Evolutionary conservation across 192 early-diverging fungal genomes (phyloP).

Genomic region (Coemansia sp.): DNA sequence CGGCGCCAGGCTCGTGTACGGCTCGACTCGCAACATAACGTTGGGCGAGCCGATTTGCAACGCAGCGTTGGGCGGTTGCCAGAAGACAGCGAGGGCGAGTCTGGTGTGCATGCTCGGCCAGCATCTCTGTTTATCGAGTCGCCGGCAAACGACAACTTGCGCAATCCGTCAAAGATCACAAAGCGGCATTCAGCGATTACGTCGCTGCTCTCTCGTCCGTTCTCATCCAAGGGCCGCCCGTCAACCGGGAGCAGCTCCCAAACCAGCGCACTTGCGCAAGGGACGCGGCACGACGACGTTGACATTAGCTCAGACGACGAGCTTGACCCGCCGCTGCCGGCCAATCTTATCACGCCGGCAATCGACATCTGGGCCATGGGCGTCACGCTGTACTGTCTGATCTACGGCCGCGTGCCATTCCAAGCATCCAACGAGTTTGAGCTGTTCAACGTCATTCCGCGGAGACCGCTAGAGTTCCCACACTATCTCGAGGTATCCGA

Average conservation of each 20-base stretch:
- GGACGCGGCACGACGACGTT: slow-evolving; percentile 11
- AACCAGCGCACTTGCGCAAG: slow-evolving; percentile 5
- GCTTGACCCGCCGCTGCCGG: slow-evolving; percentile 31
- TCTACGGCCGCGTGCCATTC: slow-evolving; percentile 92
- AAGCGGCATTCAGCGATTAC: slow-evolving; percentile 51
- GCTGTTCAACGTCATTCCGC: slow-evolving; percentile 88
- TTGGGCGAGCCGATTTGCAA: neutral
- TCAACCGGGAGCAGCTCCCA: slow-evolving; percentile 20
- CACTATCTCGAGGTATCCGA: slow-evolving; percentile 27
- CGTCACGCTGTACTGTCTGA: slow-evolving; percentile 91
- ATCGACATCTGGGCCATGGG: slow-evolving; percentile 99
- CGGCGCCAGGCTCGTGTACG: slow-evolving; percentile 1
- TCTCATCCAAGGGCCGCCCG: slow-evolving; percentile 35
- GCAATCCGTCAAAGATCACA: slow-evolving; percentile 15
- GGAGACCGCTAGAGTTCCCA: slow-evolving; percentile 62
- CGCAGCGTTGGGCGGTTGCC: neutral
- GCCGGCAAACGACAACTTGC: neutral
- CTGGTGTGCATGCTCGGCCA: slow-evolving; percentile 14
- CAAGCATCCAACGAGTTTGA: slow-evolving; percentile 94
- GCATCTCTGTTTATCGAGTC: slow-evolving; percentile 32
- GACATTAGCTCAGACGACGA: slow-evolving; percentile 16
- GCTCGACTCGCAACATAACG: neutral
- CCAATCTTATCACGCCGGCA: slow-evolving; percentile 70
- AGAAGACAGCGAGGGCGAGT: neutral
- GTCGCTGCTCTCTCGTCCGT: slow-evolving; percentile 45